Evolutionary conservation across 2,329 filamentous ascomycete species (phyloP), one percentile per base, ranked within the genome.

Genomic region (Calonectria crousiana): DNA sequence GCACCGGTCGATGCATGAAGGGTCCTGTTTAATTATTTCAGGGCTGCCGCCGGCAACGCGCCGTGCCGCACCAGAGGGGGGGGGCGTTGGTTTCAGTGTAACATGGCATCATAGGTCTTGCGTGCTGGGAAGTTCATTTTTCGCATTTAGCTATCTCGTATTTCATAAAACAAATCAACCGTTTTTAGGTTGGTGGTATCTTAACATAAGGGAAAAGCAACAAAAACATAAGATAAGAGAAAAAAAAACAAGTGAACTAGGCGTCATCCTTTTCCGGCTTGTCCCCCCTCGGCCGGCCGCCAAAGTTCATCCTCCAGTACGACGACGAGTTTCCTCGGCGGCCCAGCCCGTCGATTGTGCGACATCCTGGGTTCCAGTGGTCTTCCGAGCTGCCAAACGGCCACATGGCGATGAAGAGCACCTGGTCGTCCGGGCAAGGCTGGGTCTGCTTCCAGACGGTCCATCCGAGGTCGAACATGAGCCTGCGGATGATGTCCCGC

Each of bases 361-460:
- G 79, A 28, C 84, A 85, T 2, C 78, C 83, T 0, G 83, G 84
- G 16, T 79, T 67, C 79, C 81, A 86, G 77, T 92, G 90, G 78
- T 93, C 91, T 32, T 90, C 86, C 0, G 83, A 78, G 0, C 83
- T 85, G 0, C 92, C 92, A 80, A 88, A 85, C 0, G 92, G 92
- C 91, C 91, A 93, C 79, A 93, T 92, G 2, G 91, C 91, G n/a
- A 93, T 85, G 58, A 90, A 87, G 74, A 91, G 91, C 3, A 92
- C 82, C 81, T 93, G 88, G 56, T 90, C 86, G 10, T 86, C 84
- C 0, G 78, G 81, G 78, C 92, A 93, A 0, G 86, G 85, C 9
- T 85, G 84, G 67, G 90, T 91, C 65, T 88, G 85, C 77, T 90
- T 92, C 91, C 91, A 93, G 0, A 83, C 86, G 4, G 90, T 87